Conservation (phyloP, 805 yeast genomes). For the Lipomyces orientalis region DNA sequence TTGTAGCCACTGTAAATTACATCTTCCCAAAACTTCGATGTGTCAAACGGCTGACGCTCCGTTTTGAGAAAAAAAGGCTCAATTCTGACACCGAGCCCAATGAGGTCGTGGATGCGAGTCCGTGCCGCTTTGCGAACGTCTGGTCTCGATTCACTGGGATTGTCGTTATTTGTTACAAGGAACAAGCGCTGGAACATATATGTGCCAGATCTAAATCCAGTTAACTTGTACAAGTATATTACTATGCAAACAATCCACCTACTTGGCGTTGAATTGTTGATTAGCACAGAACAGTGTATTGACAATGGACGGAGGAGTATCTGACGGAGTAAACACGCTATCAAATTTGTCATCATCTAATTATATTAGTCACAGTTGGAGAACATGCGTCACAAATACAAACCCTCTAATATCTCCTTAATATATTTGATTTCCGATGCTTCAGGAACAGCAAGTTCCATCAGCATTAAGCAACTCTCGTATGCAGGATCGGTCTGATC, state of each 20-base stretch:
- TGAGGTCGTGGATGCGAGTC: conserved; percentile 64
- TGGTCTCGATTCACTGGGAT: conserved; percentile 58
- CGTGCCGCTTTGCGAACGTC: conserved; percentile 55
- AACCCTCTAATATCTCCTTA: conserved; percentile 34
- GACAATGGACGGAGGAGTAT: conserved; percentile 46
- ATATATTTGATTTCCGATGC: conserved; percentile 30
- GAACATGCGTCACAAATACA: conserved; percentile 9
- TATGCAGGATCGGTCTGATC: conserved; percentile 41
- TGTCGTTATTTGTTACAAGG: conserved; percentile 76
- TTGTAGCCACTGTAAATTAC: conserved; percentile 28
- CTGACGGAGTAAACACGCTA: conserved; percentile 34
- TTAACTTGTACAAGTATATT: background rate
- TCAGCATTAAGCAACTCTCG: conserved; percentile 36
- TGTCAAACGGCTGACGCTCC: conserved; percentile 50
- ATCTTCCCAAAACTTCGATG: conserved; percentile 58
- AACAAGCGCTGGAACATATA: conserved; percentile 62
- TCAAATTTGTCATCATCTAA: conserved; percentile 40
- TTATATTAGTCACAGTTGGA: background rate
- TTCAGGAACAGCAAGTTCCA: conserved; percentile 37
- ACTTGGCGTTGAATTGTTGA: conserved; percentile 57
- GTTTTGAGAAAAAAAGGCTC: conserved; percentile 66
- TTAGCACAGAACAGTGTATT: conserved; percentile 58
- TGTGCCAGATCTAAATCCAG: background rate
- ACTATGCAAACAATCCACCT: conserved; percentile 46
- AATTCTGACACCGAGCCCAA: conserved; percentile 58